Base-by-base conservation (phyloP, 352 stramenopile species). In the Peronospora belbahrii region DNA sequence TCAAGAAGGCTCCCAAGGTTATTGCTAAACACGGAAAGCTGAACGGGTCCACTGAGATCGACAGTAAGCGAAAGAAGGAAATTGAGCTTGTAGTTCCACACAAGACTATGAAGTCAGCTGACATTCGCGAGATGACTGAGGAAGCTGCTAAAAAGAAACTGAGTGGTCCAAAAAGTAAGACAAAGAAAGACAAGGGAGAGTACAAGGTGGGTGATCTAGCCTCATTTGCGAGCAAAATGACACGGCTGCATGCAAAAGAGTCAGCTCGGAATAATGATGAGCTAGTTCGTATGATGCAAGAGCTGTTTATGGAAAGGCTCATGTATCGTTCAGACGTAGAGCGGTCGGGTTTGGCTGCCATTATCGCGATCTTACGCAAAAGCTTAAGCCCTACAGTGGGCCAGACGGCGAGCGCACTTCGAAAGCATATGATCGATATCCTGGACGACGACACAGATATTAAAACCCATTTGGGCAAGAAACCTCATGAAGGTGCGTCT, bases 11-110 rank as follows among this genome's bases (percentile, higher is more conserved):
- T 1, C 13, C 37, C 0, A 77, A 70, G 39, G 17, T 56, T 9
- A 36, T 22, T 18, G 39, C 49, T 2, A 86, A 77, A 42, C 51
- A 49, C 4, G 30, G 34, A 1, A 78, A 82, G 45, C 14, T 59
- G 2, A 57, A 55, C 28, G 37, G 44, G 22, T 44, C 52, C 0
- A 17, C 40, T 19, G 74, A 87, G 6, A 72, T 87, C 11, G 77
- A 89, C 36, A 78, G 59, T 30, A 89, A 87, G 52, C 66, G 77
- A 8, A 86, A 87, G 61, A 86, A 87, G 20, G 74, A 86, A 44
- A 89, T 89, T 11, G 78, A 89, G 35, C 61, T 89, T 19, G 64
- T 87, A 0, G 74, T 87, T 6, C 78, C 78, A 0, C 74, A 79
- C 34, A 85, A 90, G 48, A 73, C 79, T 2, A 74, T 88, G 4